These are phyloP conservation scores for Metschnikowia similis DNA, from an alignment of 805 yeast genomes.

Conservation along the genomic window DNA sequence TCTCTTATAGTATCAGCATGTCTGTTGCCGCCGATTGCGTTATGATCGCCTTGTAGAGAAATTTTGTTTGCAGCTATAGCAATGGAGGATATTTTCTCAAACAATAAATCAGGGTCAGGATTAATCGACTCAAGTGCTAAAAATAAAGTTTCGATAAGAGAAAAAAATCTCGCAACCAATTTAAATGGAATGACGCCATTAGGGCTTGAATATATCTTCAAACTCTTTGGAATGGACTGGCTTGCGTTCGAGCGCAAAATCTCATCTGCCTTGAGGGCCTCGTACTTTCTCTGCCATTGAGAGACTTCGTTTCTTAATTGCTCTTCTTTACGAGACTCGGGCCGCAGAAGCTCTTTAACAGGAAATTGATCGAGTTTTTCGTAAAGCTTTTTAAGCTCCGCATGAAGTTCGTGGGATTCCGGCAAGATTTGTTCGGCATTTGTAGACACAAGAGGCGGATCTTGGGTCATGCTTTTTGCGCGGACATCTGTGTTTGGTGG, in stretches of 20 bases:
- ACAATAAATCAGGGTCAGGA: slow-evolving; percentile 38
- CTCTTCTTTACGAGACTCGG: slow-evolving; percentile 10
- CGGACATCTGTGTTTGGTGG: not conserved
- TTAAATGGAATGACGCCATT: slow-evolving; percentile 46
- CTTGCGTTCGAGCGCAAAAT: slow-evolving; percentile 19
- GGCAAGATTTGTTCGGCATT: not conserved
- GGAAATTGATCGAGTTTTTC: slow-evolving; percentile 28
- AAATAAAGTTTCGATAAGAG: slow-evolving; percentile 46
- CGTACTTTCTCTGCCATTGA: slow-evolving; percentile 50
- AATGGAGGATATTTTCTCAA: slow-evolving; percentile 49
- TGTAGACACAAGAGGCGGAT: not conserved
- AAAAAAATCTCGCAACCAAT: slow-evolving; percentile 43
- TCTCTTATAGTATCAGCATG: slow-evolving; percentile 52
- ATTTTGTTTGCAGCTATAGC: slow-evolving; percentile 44
- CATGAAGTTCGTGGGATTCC: slow-evolving; percentile 8
- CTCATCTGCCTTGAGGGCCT: slow-evolving; percentile 41
- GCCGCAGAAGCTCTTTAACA: slow-evolving; percentile 7
- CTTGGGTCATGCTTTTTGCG: not conserved
- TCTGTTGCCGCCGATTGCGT: slow-evolving; percentile 8
- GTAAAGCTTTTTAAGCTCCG: slow-evolving; percentile 21
- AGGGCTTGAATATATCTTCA: slow-evolving; percentile 28
- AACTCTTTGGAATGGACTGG: slow-evolving; percentile 19
- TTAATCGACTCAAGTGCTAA: slow-evolving; percentile 24
- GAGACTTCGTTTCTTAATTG: slow-evolving; percentile 28
- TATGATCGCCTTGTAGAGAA: slow-evolving; percentile 30